Base-by-base conservation (phyloP, 2,329 filamentous ascomycete species). In the Zymoseptoria tritici region DNA sequence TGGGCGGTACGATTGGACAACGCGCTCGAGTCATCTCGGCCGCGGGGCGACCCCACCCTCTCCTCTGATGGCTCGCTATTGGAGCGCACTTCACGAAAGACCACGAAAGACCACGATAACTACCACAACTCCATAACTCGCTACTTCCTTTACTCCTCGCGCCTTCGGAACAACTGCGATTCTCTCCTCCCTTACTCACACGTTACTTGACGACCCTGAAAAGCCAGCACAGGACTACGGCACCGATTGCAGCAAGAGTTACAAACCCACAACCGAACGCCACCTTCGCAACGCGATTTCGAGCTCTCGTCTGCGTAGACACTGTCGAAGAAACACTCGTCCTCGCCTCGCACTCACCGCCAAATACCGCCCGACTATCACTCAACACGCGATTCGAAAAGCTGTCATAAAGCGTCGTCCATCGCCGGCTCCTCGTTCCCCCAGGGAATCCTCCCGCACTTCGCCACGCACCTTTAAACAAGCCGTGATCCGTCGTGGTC, bases 401-500 rank as follows among this genome's bases (percentile, higher is more conserved):
- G 36, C 36, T 46, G 13, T 46, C 4, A 29, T 9, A 29, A 13
- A 46, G 13, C 13, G 36, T 7, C 6, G 13, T 46, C 11, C 36
- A 46, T n/a, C 36, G 36, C 36, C 36, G 13, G 36, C n/a, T n/a
- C 52, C 9, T 52, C 50, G 9, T 53, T 53, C 9, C 24, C 26
- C 62, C 53, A 54, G 36, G 61, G 62, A 58, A 57, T 57, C 56
- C 58, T 77, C 73, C 77, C 74, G 67, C 73, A 74, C 80, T 81
- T 81, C 78, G 75, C 74, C 67, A 67, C 68, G 77, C 79, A 78
- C 89, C 89, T 92, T 93, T 91, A 92, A 94, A 92, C 72, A 92
- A 72, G 91, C 91, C 89, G 91, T 92, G 87, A 82, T 87, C 87
- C 87, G 59, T 67, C 66, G 88, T 88, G 89, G 85, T 88, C 87